Base-by-base conservation (phyloP, 192 early-diverging fungal genomes). In the Endogone sp. region DNA sequence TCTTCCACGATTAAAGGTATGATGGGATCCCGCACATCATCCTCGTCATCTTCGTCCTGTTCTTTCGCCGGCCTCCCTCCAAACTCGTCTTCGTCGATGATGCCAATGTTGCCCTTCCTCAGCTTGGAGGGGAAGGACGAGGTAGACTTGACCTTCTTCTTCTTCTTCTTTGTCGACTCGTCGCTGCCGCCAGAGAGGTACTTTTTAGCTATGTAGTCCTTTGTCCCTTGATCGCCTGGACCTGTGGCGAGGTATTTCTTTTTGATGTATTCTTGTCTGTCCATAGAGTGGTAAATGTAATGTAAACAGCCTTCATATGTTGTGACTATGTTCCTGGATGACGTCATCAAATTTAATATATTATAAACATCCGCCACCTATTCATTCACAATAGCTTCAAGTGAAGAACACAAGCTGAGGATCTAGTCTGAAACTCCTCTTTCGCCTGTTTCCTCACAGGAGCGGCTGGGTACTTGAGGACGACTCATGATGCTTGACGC, bases 31-130 rank as follows among this genome's bases (percentile, higher is more conserved):
- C 10, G 8, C 59, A 56, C 66, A 9, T 60, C 66, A 9, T 60
- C 29, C 22, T 62, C 23, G 4, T 61, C 58, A 6, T 66, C 31
- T 28, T 70, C 59, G 25, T 71, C 66, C 23, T 68, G 56, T 25
- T 59, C 63, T 28, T 69, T 66, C 59, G 25, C 57, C 16, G 27
- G 16, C 21, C 23, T 27, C 70, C 70, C 74, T 3, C 66, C 67
- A 29, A 62, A 61, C 22, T 79, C 77, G 22, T 74, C 72, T 31
- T 79, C 77, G 67, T 79, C 77, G 6, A 79, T 61, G 37, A 79
- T 75, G 25, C 72, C 77, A 69, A 79, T 63, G 25, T 79, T 79
- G 22, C 77, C 77, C 56, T 66, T 64, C 23, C 56, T 56, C n/a
- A 69, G 62, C 20, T 63, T 68, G 32, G 70, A 71, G 13, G 27